Evolutionary conservation across 2,329 filamentous ascomycete species (phyloP), one percentile per base, ranked within the genome.

Genomic region (Endoconidiophora polonica): DNA sequence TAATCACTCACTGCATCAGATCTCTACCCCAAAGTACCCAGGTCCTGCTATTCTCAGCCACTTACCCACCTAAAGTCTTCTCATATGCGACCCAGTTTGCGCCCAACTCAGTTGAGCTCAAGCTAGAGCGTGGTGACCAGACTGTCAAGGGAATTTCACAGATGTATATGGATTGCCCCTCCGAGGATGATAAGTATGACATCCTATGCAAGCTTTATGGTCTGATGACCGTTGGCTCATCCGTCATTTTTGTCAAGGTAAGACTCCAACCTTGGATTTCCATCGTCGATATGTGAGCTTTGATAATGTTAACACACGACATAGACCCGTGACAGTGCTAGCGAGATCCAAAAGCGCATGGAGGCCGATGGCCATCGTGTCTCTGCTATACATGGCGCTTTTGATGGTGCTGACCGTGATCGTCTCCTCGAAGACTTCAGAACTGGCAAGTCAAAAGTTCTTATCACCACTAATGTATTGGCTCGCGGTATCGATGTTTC

Each of bases 101-200:
- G 4, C 86, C 88, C 1, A 77, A 81, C 42, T 81, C 91, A 46
- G 90, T 94, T 65, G 74, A 84, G 57, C 83, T 98, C 61, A 91
- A 85, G 43, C 73, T 98, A 48, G 80, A 86, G 59, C 84, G 88
- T 54, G 83, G 93, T 58, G 86, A 98, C 61, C 77, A 96, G 59
- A 96, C 90, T 0, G 90, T 98, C 54, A 86, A 91, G 63, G 91
- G 91, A 20, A 98, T 98, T 62, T 94, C 90, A 57, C 91, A 98
- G 62, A 86, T 98, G 68, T 98, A 93, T 62, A 86, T 98, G 63
- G 91, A 98, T 64, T 96, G 90, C 60, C 77, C 83, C 20, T 73
- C 74, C 33, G 84, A 93, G 56, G 69, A 79, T 36, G 79, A 85
- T 59, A 96, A 96, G 63, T 98, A 94, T 62, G 77, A 83, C 36